phyloP scores from a whole-genome alignment of 768 basidiomycete genomes.

The Collybiopsis luxurians region DNA sequence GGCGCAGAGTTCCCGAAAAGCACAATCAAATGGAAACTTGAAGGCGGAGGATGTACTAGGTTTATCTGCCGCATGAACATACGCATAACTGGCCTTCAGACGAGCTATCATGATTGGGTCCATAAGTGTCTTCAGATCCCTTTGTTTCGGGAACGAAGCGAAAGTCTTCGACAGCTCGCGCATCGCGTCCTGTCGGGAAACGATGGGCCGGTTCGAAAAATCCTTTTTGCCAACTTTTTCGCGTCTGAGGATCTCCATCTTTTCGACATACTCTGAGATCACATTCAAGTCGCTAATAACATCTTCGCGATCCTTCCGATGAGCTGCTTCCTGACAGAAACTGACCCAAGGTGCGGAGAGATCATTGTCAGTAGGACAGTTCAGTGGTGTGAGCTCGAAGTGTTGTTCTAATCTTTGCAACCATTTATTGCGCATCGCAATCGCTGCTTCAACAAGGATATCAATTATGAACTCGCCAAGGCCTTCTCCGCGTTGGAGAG shows the following conservation, averaged over 20 bases:
- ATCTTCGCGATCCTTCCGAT: conserved; percentile 11
- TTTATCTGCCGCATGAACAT: conserved; percentile 26
- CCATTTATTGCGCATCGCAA: conserved; percentile 12
- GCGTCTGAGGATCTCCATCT: conserved; percentile 23
- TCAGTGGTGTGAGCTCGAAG: background rate
- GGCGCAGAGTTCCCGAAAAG: conserved; percentile 43
- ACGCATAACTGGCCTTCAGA: conserved; percentile 51
- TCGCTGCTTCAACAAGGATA: conserved; percentile 13
- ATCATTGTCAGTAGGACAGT: background rate
- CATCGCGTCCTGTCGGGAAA: conserved; percentile 45
- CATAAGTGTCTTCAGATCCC: conserved; percentile 24
- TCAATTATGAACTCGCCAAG: conserved; percentile 28
- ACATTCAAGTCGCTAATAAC: conserved; percentile 27
- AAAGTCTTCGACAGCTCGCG: conserved; percentile 43
- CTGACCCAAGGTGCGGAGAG: conserved; percentile 2
- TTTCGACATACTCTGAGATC: conserved; percentile 40
- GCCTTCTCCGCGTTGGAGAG: conserved; percentile 12
- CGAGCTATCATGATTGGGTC: conserved; percentile 27
- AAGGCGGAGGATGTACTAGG: conserved; percentile 26
- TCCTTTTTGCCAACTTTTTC: too few species aligned
- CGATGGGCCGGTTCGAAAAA: conserved; percentile 40
- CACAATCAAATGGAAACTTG: conserved; percentile 54
- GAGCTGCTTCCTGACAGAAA: conserved; percentile 13
- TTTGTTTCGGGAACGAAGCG: conserved; percentile 23
- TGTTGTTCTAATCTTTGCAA: conserved; percentile 9